Base-by-base conservation (phyloP, 257 asterid genomes). In the Solanum pimpinellifolium region DNA sequence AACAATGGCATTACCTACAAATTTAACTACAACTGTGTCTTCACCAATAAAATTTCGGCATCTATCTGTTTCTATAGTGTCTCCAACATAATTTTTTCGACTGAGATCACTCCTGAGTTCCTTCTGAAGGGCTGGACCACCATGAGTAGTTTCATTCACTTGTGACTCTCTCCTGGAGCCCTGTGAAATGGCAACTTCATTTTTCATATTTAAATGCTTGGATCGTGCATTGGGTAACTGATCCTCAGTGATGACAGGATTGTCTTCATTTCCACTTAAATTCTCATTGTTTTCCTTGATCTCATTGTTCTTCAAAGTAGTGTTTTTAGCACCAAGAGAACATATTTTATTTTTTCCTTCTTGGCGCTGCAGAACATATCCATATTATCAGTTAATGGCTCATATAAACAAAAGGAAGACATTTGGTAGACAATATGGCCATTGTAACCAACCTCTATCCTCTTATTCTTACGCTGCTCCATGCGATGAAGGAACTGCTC, bases 401-500 rank as follows among this genome's bases (percentile, higher is more conserved):
- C 81, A 69, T 44, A 88, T 31, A 72, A 66, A 75, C 62, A 87
- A 42, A 42, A 44, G 59, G 72, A 75, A 83, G 37, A 86, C 49
- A 59, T 73, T 76, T 62, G 76, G 39, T 46, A 47, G 59, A 87
- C 81, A 83, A 46, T 47, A 84, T 87, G 88, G 86, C 66, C 69
- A 85, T 31, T 74, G 74, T 74, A 75, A 44, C 84, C 68, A 78
- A 97, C 99, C 98, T 91, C 95, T 85, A 89, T 86, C 90, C 88
- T 94, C 94, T 93, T 95, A 83, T 91, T 92, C 86, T 91, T 91
- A 44, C 92, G 91, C 80, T 87, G 92, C 86, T 92, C 89, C 91
- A 91, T 90, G 42, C 98, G 98, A 80, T 82, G 91, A 88, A 95
- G 98, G 90, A 97, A 97, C 90, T 94, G 96, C 86, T 94, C 98